Base-by-base conservation (phyloP, 2,329 filamentous ascomycete genomes). In the Pseudogymnoascus sp. region DNA sequence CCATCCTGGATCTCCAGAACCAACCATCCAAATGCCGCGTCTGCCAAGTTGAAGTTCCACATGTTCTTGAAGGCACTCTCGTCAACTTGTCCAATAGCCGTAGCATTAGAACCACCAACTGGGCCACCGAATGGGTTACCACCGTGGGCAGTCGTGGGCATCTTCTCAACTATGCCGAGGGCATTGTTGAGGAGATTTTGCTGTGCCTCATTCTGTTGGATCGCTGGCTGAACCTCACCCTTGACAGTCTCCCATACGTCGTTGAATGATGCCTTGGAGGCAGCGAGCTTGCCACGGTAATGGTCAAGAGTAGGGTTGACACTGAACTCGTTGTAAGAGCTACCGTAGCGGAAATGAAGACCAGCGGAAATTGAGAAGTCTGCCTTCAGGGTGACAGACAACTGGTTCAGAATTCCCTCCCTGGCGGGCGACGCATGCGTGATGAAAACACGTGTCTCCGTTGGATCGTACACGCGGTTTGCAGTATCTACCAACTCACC, bases 41-140 rank as follows among this genome's bases (percentile, higher is more conserved):
- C 95, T 31, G 95, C 95, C 68, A 99, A 78, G 76, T 97, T 97
- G 79, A 99, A 99, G 77, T 99, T 99, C 95, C 95, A 99, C 95
- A 97, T 97, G 75, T 99, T 99, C 82, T 99, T 99, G 84, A 99
- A 99, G 1, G 95, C 95, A 71, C 93, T 97, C 80, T 99, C 95
- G 67, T 99, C 95, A 16, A 99, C 92, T 72, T 96, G 90, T 34
- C 95, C 95, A 60, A 91, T 88, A 64, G 85, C 84, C 62, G 83
- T 79, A 60, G 86, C 80, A 69, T 78, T 79, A 42, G 82, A 87
- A 40, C 88, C 89, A 60, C 87, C 85, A 62, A 88, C 85, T 31
- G 91, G 90, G 12, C 93, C 93, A 49, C 95, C 95, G 72, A 99
- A 99, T 5, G 95, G 95, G 75, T 97, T 97, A 21, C 95, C 95